These are phyloP conservation scores for Conticribra weissflogii DNA, from an alignment of 108 stramenopile species.

Conservation along the genomic window DNA sequence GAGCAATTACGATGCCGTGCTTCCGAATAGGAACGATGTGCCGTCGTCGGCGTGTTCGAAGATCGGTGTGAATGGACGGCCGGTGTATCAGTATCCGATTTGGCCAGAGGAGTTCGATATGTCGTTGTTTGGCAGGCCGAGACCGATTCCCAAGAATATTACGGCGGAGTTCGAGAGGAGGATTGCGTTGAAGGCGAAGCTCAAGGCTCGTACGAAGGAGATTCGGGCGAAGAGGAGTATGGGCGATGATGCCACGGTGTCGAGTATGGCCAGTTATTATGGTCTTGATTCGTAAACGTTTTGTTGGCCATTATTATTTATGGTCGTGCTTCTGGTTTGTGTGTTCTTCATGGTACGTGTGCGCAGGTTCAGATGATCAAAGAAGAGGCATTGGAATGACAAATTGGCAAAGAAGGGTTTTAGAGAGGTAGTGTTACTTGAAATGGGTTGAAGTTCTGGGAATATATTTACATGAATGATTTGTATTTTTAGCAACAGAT, in stretches of 20 bases:
- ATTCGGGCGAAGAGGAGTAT: background rate
- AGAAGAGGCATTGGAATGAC: no score
- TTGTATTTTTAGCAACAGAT: no score
- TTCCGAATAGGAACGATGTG: constrained; percentile 52
- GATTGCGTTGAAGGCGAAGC: constrained; percentile 53
- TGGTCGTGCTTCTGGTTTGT: no score
- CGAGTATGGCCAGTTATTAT: no score
- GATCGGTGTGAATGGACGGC: constrained; percentile 9
- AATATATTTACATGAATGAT: no score
- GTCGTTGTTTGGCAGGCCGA: constrained; percentile 59
- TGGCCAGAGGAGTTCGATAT: constrained; percentile 78
- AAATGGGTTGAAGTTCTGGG: no score
- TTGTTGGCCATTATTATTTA: no score
- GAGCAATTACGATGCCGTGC: constrained; percentile 63
- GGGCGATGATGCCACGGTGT: background rate
- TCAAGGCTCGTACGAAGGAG: constrained; percentile 27
- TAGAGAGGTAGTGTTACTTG: no score
- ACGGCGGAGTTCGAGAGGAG: constrained; percentile 85
- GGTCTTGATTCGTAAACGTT: no score
- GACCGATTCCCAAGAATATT: constrained; percentile 82
- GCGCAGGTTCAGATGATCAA: no score
- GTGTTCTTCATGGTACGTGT: no score
- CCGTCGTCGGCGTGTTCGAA: constrained; percentile 12
- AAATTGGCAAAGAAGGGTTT: no score
- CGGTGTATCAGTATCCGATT: constrained; percentile 60